phyloP scores from a whole-genome alignment of 306 rosid species.

The Prinsepia uniflora region DNA sequence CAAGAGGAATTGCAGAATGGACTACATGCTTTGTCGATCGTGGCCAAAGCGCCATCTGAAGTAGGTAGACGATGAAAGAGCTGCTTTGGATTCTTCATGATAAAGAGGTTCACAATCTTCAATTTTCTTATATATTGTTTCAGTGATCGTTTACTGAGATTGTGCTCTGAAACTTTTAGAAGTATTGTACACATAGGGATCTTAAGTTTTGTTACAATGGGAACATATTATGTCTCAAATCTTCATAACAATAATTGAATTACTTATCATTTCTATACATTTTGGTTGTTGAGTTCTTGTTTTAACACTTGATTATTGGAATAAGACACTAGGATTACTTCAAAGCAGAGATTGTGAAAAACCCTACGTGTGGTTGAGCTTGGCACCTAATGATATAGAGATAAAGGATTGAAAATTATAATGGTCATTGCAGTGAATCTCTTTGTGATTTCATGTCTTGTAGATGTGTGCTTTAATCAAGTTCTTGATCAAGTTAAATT shows the following conservation, averaged over 20 bases:
- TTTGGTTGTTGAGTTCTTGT: background rate
- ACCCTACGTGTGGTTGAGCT: background rate
- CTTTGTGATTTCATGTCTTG: background rate
- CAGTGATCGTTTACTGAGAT: background rate
- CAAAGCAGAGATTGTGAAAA: background rate
- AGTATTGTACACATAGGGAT: constrained; percentile 14
- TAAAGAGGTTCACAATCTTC: constrained; percentile 28
- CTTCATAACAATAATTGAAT: constrained; percentile 15
- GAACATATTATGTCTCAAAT: constrained; percentile 15
- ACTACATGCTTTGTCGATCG: constrained; percentile 71
- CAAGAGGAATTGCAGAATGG: constrained; percentile 81
- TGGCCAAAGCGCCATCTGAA: constrained; percentile 75
- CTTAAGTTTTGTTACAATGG: constrained; percentile 15
- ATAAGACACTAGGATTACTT: background rate
- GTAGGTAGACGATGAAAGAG: constrained; percentile 33
- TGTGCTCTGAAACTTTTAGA: background rate
- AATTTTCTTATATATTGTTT: constrained; percentile 1
- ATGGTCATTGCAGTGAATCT: background rate
- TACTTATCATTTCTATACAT: background rate
- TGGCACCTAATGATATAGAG: background rate
- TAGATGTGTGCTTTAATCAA: constrained; percentile 4
- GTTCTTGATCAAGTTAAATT: background rate
- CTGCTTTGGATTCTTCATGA: background rate
- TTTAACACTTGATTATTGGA: background rate
- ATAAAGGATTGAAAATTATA: background rate